These are phyloP conservation scores for Nicotiana obtusifolia DNA, from an alignment of 257 asterid species.

Conservation along the genomic window DNA sequence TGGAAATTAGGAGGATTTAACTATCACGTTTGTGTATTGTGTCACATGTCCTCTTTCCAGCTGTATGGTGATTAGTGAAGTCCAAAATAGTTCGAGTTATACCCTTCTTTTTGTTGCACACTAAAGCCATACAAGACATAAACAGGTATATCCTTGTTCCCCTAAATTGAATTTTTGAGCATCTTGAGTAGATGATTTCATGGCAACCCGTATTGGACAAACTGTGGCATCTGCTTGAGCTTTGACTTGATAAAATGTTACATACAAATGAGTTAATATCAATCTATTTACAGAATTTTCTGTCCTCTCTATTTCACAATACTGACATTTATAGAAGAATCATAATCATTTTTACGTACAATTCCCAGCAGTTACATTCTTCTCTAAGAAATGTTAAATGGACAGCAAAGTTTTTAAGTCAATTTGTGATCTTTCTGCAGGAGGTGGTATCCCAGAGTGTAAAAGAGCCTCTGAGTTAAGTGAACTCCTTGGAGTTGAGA, in stretches of 20 bases:
- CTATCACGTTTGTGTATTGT: neutral
- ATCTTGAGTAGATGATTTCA: neutral
- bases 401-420: neutral
- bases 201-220: neutral
- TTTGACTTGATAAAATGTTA: neutral
- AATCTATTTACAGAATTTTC: neutral
- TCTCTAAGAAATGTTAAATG: neutral
- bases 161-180: neutral
- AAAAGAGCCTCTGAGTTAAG: slow-evolving; percentile 53
- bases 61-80: neutral
- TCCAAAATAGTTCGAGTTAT: neutral
- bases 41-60: neutral
- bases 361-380: neutral
- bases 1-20: neutral
- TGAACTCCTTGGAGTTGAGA: slow-evolving; percentile 41
- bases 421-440: slow-evolving; percentile 17
- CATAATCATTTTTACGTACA: neutral
- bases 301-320: neutral
- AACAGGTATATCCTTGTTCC: neutral
- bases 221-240: neutral
- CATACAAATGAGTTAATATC: neutral
- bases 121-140: neutral
- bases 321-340: neutral
- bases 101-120: neutral
- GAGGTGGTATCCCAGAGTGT: slow-evolving; percentile 65